Conservation (phyloP, 202 grass and related monocot species). For the Setaria italica region DNA sequence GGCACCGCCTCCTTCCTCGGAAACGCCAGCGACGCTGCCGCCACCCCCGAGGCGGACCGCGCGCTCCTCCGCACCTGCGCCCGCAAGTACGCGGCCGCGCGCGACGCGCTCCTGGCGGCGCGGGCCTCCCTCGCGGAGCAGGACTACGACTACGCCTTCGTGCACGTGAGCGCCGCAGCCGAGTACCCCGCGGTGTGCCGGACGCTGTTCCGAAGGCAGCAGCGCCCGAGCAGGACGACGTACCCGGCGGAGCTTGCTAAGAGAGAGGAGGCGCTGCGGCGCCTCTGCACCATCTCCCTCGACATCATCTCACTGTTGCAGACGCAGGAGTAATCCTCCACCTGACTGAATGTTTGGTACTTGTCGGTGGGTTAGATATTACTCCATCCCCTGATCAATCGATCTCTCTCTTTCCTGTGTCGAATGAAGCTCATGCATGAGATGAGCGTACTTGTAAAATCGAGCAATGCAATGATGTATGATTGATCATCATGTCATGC, state of each 20-base stretch:
- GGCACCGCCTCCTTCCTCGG: conserved; percentile 41
- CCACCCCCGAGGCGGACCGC: conserved; percentile 21
- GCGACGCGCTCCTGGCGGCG: conserved; percentile 58
- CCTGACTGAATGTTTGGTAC: neutral
- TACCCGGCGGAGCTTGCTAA: conserved; percentile 62
- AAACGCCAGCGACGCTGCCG: conserved; percentile 7
- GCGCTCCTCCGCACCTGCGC: conserved; percentile 54
- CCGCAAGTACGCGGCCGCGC: conserved; percentile 58
- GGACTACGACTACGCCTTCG: conserved; percentile 74
- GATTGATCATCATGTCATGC: neutral
- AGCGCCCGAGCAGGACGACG: neutral
- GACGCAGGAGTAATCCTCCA: neutral
- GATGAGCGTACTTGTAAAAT: neutral
- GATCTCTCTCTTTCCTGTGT: neutral
- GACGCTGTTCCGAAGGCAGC: conserved; percentile 53
- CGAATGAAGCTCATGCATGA: neutral
- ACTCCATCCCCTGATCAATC: neutral
- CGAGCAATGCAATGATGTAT: neutral
- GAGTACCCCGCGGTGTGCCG: conserved; percentile 80
- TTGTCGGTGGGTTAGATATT: neutral
- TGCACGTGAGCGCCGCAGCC: conserved; percentile 71
- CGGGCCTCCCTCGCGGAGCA: conserved; percentile 48
- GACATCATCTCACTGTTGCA: conserved; percentile 74
- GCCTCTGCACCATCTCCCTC: conserved; percentile 67
- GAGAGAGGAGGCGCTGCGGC: conserved; percentile 62